These are phyloP conservation scores for Komagataella mondaviorum DNA, from an alignment of 805 yeast species.

Conservation along the genomic window DNA sequence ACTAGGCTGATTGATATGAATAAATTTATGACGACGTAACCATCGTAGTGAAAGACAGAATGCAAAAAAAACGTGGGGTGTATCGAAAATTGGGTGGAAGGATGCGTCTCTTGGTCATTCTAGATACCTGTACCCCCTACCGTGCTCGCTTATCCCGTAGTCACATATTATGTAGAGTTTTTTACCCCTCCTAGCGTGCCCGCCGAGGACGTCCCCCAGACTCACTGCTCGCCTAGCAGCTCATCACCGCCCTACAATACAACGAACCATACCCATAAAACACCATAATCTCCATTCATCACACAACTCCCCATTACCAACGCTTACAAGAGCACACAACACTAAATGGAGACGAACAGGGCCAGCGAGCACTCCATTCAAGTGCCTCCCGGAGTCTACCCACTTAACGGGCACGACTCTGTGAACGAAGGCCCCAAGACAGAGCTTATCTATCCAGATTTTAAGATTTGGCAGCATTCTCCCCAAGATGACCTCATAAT, in stretches of 20 bases:
- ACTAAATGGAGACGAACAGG: background rate
- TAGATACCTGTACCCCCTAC: background rate
- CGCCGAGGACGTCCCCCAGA: background rate
- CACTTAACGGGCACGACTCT: slow-evolving; percentile 3
- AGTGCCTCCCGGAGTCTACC: slow-evolving; percentile 2
- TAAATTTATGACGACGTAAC: background rate
- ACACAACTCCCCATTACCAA: background rate
- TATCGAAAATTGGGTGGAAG: background rate
- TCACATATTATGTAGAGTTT: background rate
- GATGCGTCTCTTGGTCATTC: background rate
- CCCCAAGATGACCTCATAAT: slow-evolving; percentile 39
- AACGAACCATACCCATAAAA: background rate
- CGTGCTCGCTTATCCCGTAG: background rate
- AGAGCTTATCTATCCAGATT: slow-evolving; percentile 44
- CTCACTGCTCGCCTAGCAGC: background rate
- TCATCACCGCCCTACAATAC: background rate
- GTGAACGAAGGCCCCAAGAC: background rate
- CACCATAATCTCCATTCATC: background rate
- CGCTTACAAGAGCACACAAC: background rate
- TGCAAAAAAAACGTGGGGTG: background rate
- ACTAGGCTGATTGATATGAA: background rate
- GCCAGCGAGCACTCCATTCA: background rate
- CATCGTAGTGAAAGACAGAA: background rate
- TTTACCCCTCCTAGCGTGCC: background rate
- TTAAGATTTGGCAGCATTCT: slow-evolving; percentile 54